Conservation (phyloP, 2,329 filamentous ascomycete species). For the Hymenoscyphus albidus region DNA sequence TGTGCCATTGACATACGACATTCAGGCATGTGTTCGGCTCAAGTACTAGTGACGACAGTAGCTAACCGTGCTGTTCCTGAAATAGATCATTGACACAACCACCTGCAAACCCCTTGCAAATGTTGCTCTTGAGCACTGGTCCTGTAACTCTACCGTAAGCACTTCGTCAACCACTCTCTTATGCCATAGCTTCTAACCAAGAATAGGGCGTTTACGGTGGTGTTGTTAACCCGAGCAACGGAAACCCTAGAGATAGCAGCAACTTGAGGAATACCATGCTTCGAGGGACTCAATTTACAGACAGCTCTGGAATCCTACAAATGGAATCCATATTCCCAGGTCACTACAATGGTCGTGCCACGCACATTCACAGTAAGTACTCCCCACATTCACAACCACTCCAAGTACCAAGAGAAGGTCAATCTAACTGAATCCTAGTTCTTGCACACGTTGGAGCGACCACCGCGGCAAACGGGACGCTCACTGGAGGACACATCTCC, state of each 20-base stretch:
- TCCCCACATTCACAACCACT: not conserved
- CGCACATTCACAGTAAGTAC: constrained; percentile 41
- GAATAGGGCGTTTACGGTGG: not conserved
- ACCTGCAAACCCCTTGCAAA: constrained; percentile 38
- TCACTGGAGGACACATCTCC: not conserved
- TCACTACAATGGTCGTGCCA: constrained; percentile 42
- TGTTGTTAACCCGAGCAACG: not conserved
- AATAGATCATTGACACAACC: constrained; percentile 33
- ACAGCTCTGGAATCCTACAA: constrained; percentile 39
- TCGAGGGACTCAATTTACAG: constrained; percentile 40
- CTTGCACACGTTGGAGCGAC: constrained; percentile 40
- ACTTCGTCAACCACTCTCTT: not conserved
- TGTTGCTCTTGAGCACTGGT: constrained; percentile 39
- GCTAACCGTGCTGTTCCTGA: not conserved
- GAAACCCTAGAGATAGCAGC: not conserved
- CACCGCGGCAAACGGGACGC: constrained; percentile 22
- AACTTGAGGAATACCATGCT: constrained; percentile 33
- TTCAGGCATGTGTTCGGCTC: constrained; percentile 29
- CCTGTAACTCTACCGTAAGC: constrained; percentile 39
- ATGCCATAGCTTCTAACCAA: not conserved
- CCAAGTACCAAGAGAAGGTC: too few relatives aligned
- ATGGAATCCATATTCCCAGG: constrained; percentile 42
- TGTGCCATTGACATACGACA: constrained; percentile 37
- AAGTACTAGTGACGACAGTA: not conserved
- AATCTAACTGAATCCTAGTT: constrained; percentile 27